Base-by-base conservation (phyloP, 139 green algal species). In the Yamagishiella unicocca region DNA sequence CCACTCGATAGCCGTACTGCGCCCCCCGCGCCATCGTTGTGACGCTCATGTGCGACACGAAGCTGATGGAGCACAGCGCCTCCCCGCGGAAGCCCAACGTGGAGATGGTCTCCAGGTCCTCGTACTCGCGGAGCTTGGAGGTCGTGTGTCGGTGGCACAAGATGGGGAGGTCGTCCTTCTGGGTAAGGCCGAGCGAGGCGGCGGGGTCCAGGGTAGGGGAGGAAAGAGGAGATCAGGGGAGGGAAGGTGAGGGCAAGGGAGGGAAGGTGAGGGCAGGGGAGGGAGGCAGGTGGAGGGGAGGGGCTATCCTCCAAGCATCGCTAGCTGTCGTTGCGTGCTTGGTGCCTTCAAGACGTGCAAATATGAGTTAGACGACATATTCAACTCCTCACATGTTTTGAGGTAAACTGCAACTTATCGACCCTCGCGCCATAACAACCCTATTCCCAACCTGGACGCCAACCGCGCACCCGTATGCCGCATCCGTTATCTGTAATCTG, bases 1-100 rank as follows among this genome's bases (percentile, higher is more conserved):
- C 83, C 1, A 89, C 93, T 8, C 91, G 83, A 84, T 91, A 94
- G 4, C 93, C 97, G 89, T 98, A 95, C 31, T 88, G 19, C 21
- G 82, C 78, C 3, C 91, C 94, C 0, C 53, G 68, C 0, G 92
- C 95, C 96, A 98, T 99, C n/a, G 97, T 99, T 27, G 95, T 98
- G 2, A 99, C 95, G 0, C 91, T 97, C 55, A 99, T 86, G 91
- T 98, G 94, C 24, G 95, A 91, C 1, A 99, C 96, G 77, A 95
- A 99, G 50, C 88, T 96, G 83, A 99, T 98, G 83, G 91, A 96
- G 67, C 95, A 96, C 25, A 99, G 92, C 17, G 97, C 97, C 89
- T 99, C 97, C 0, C 97, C 97, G 2, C 97, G 88, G 77, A 99
- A 99, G 0, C 97, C 97, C n/a, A 99, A 90, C 1, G 97, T 99